A percentile compares a stretch with the other conserved stretches of the same genome.
Evolutionary conservation across 2,329 filamentous ascomycete genomes (phyloP).

Genomic region (Nemania serpens): DNA sequence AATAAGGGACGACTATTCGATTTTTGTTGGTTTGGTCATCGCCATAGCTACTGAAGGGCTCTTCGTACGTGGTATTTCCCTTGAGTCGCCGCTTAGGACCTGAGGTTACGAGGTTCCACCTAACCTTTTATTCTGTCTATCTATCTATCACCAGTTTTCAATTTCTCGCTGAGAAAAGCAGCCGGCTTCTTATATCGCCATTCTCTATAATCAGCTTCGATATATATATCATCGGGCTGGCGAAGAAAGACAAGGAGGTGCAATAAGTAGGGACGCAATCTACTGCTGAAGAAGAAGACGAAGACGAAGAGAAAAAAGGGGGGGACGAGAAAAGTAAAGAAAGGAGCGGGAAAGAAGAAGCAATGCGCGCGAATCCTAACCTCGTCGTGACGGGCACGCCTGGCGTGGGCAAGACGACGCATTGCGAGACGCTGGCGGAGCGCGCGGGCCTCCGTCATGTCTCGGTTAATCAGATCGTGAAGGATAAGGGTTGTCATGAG

Average conservation of each 20-base stretch:
- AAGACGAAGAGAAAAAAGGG: background rate
- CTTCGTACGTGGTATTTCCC: too few species aligned
- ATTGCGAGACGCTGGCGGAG: constrained; percentile 80
- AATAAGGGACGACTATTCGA: too few species aligned
- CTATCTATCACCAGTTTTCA: too few species aligned
- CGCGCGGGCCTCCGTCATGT: constrained; percentile 80
- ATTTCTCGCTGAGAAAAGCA: too few species aligned
- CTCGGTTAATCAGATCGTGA: constrained; percentile 88
- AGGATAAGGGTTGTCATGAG: constrained; percentile 85
- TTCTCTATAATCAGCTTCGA: too few species aligned
- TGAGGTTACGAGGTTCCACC: background rate
- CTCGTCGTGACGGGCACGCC: constrained; percentile 96
- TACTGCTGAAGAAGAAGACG: background rate
- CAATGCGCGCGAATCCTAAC: constrained; percentile 69
- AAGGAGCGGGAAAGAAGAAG: constrained; percentile 17
- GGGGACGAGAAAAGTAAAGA: background rate
- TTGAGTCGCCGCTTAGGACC: background rate
- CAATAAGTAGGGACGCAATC: too few species aligned
- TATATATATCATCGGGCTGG: too few species aligned
- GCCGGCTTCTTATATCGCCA: too few species aligned
- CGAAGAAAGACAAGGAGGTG: too few species aligned
- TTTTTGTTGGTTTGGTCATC: too few species aligned
- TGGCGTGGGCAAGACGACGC: constrained; percentile 93
- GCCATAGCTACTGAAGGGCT: too few species aligned
- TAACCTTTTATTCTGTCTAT: too few species aligned